Conservation (phyloP, 805 yeast genomes). For the Metschnikowia shivogae region DNA sequence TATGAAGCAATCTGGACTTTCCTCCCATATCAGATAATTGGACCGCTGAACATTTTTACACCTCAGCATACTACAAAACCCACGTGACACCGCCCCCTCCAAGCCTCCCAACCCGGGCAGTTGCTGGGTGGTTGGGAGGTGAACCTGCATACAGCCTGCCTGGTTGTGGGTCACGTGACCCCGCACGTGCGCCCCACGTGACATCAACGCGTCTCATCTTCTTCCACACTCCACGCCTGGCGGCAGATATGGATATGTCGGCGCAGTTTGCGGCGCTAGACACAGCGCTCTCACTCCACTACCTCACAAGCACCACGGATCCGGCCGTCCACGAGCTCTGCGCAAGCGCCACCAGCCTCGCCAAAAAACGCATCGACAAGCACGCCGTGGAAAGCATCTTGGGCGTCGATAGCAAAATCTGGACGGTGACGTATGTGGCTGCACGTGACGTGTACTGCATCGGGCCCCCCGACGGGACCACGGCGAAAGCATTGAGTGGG, state of each 20-base stretch:
- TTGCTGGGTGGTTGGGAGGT: too few relatives aligned
- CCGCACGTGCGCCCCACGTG: neutral
- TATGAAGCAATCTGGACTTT: too few relatives aligned
- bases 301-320: conserved; percentile 26
- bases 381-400: conserved; percentile 11
- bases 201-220: neutral
- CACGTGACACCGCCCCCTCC: too few relatives aligned
- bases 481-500: conserved; percentile 14
- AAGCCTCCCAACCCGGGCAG: too few relatives aligned
- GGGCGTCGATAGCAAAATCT: conserved; percentile 7
- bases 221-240: neutral
- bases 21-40: too few relatives aligned
- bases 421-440: conserved; percentile 11
- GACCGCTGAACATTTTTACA: too few relatives aligned
- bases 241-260: conserved; percentile 4
- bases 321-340: conserved; percentile 18
- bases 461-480: conserved; percentile 9
- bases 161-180: neutral
- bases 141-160: too few relatives aligned
- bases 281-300: conserved; percentile 30
- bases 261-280: conserved; percentile 29
- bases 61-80: too few relatives aligned
- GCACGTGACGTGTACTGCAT: conserved; percentile 13
- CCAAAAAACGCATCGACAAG: conserved; percentile 10
- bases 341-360: conserved; percentile 13